Base-by-base conservation (phyloP, 2,329 filamentous ascomycete genomes). In the Colletotrichum sublineola region DNA sequence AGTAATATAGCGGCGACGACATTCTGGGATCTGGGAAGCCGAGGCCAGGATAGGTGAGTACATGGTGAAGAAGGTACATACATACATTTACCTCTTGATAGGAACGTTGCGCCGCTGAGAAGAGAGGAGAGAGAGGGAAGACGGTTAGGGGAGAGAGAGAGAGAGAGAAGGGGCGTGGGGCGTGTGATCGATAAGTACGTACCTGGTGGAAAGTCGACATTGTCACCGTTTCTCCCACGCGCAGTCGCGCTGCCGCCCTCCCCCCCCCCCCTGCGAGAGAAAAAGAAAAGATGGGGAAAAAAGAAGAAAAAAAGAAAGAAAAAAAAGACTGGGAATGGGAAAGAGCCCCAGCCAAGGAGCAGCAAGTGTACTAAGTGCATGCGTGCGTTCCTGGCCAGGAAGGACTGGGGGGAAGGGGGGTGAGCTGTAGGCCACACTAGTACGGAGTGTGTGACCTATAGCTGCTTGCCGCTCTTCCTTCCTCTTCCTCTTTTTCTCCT, bases 181-280 rank as follows among this genome's bases (percentile, higher is more conserved):
- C 31, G 69, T 68, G 65, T 33, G 9, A 7, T 5, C 58, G 18
- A 9, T 3, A 18, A 3, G 42, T 46, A n/a, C 18, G 18, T 46
- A 46, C 6, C 18, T 46, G 7, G 42, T 20, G 3, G 42, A 9
- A 46, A 20, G 42, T 46, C 42, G 63, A 36, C 53, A 60, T 15
- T 53, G 42, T 55, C 58, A 60, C 69, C 69, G 58, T 72, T 68
- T 68, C 65, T 68, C 38, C 66, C 69, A 68, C 50, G 50, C 68
- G 68, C 64, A 63, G 68, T 52, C 64, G 56, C 55, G 68, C 29
- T 6, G 42, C 18, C 33, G 5, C 33, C 8, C 33, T 8, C 12
- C 18, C 18, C 42, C 18, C 18, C 18, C 9, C 42, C 18, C 42
- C 15, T 46, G 42, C 6, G 42, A n/a, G 7, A 9, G 42, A 46